Percentiles rank a stretch among this genome's conserved stretches.
phyloP scores from a whole-genome alignment of 2,329 filamentous ascomycete species.

The Colletotrichum siamense region DNA sequence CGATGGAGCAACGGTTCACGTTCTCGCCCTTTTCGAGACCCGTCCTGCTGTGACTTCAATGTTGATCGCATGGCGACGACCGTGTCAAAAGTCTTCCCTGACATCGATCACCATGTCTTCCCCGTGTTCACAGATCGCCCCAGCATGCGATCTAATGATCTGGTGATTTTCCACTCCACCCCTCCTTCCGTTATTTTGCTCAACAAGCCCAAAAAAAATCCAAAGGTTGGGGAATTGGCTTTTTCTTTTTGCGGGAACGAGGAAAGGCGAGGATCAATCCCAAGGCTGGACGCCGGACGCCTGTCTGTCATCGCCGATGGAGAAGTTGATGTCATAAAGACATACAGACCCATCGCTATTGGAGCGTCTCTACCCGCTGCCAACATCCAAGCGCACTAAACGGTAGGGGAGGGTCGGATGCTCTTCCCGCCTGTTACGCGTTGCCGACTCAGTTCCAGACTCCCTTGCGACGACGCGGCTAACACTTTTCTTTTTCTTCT shows the following conservation, averaged over 20 bases:
- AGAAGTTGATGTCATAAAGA: conserved; percentile 16
- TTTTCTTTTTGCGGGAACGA: neutral
- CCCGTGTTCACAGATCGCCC: neutral
- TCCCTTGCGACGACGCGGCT: neutral
- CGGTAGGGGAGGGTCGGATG: neutral
- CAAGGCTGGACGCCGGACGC: neutral
- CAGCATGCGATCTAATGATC: neutral
- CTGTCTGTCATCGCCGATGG: conserved; percentile 7
- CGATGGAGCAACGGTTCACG: neutral
- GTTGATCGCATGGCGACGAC: neutral
- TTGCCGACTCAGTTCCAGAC: neutral
- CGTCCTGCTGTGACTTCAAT: neutral
- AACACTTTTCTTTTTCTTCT: neutral
- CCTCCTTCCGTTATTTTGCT: neutral
- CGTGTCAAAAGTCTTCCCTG: neutral
- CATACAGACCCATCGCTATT: neutral
- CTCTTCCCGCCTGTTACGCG: neutral
- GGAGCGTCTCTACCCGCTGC: conserved; percentile 3
- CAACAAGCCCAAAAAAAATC: neutral
- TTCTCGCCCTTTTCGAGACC: neutral
- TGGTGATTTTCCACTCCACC: neutral
- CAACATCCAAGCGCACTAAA: neutral
- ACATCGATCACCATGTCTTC: neutral
- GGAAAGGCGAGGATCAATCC: neutral
- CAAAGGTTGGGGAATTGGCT: neutral